These are phyloP conservation scores for Musa acuminata DNA, from an alignment of 176 grass and related monocot genomes.

Conservation along the genomic window DNA sequence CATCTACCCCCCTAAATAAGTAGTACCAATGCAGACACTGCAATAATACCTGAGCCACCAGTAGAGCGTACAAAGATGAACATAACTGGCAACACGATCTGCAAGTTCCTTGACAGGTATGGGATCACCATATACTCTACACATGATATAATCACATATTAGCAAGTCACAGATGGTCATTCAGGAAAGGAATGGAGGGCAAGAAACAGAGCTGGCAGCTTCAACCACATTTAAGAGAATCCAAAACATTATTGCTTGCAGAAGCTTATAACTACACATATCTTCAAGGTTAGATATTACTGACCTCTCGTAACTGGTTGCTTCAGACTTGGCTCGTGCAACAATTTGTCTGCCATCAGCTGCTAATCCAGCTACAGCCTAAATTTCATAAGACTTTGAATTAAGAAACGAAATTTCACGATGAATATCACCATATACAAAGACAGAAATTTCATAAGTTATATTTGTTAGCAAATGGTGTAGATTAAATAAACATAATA, in stretches of 20 bases:
- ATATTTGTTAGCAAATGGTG: not conserved
- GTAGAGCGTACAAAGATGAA: constrained; percentile 85
- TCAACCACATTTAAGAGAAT: too few relatives aligned
- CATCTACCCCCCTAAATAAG: not conserved
- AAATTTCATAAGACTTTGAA: constrained; percentile 5
- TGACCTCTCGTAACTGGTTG: constrained; percentile 69
- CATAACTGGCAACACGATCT: constrained; percentile 68
- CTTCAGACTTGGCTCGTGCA: constrained; percentile 62
- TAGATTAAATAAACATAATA: not conserved
- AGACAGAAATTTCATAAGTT: not conserved
- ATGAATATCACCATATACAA: not conserved
- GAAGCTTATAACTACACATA: not conserved
- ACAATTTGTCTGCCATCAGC: constrained; percentile 84
- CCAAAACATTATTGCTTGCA: not conserved
- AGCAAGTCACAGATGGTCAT: not conserved
- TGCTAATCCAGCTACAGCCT: constrained; percentile 78
- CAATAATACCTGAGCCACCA: constrained; percentile 71
- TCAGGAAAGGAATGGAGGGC: not conserved
- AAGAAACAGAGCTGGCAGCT: too few relatives aligned
- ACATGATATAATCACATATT: constrained; percentile 2
- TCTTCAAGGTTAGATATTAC: not conserved
- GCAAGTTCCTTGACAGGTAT: constrained; percentile 84
- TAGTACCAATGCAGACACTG: not conserved
- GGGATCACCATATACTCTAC: constrained; percentile 65
- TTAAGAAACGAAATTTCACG: not conserved